phyloP scores from a whole-genome alignment of 2,329 filamentous ascomycete species.

The Botrytis cinerea region DNA sequence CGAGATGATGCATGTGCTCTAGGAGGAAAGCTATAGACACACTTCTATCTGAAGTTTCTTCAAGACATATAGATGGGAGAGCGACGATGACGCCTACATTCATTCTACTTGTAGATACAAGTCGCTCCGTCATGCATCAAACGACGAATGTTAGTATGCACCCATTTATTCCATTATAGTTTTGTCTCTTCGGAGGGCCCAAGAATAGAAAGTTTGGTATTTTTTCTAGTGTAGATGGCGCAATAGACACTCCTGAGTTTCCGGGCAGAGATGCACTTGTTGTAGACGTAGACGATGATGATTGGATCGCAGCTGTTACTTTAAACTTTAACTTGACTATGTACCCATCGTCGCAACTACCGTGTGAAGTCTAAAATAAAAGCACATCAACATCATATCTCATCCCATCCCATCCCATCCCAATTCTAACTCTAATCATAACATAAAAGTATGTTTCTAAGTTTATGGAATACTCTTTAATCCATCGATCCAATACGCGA shows the following conservation, averaged over 20 bases:
- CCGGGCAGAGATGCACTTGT: not conserved
- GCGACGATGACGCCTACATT: not conserved
- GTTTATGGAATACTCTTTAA: not conserved
- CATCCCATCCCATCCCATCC: too few relatives aligned
- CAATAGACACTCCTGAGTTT: not conserved
- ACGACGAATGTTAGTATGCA: not conserved
- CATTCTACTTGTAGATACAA: not conserved
- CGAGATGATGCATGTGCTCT: not conserved
- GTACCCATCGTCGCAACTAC: not conserved
- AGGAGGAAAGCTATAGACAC: not conserved
- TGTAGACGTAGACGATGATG: not conserved
- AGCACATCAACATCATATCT: not conserved
- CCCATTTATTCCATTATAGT: not conserved
- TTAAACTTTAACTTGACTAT: not conserved
- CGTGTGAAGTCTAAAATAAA: not conserved
- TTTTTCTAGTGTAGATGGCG: not conserved
- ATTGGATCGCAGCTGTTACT: not conserved
- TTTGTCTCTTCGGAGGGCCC: not conserved
- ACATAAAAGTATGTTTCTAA: not conserved
- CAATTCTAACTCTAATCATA: not conserved
- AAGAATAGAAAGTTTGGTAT: not conserved
- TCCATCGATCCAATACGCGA: not conserved
- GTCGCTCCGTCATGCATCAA: not conserved
- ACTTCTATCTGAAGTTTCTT: not conserved
- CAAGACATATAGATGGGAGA: not conserved